Percentiles rank a stretch among this genome's conserved stretches.
Conservation (phyloP, 305 asterid species). For the Coffea humblotiana region DNA sequence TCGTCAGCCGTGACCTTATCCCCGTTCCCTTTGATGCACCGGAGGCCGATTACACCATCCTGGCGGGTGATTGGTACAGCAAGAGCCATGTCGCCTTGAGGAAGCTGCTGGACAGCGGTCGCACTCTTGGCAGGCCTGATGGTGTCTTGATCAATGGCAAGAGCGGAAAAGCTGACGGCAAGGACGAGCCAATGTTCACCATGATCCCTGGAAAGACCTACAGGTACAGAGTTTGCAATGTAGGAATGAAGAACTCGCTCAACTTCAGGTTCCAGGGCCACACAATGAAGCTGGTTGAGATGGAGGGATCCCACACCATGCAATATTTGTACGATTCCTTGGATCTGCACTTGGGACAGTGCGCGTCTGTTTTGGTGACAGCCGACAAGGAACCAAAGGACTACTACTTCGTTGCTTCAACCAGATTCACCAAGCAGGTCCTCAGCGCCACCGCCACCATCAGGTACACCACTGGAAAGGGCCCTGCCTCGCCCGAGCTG, state of each 20-base stretch:
- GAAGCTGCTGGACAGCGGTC: constrained; percentile 43
- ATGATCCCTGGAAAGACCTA: constrained; percentile 52
- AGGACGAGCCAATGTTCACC: constrained; percentile 49
- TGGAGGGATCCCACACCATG: constrained; percentile 71
- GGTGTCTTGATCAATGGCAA: constrained; percentile 65
- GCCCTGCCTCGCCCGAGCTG: constrained; percentile 35
- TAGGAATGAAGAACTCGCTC: constrained; percentile 62
- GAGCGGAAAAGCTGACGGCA: constrained; percentile 36
- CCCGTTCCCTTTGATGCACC: constrained; percentile 58
- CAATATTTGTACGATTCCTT: constrained; percentile 63
- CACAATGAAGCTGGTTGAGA: constrained; percentile 50
- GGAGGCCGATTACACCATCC: constrained; percentile 37
- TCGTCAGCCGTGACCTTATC: constrained; percentile 48
- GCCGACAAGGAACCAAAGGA: constrained; percentile 53
- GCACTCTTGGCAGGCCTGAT: constrained; percentile 42
- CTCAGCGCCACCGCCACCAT: constrained; percentile 48
- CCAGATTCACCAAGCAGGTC: constrained; percentile 52
- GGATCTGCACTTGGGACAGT: constrained; percentile 68
- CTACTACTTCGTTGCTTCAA: constrained; percentile 59
- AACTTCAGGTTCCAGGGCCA: constrained; percentile 63
- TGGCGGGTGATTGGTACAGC: constrained; percentile 60
- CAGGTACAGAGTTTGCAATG: constrained; percentile 60
- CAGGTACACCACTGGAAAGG: constrained; percentile 41
- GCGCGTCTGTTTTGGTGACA: constrained; percentile 48
- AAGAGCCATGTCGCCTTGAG: constrained; percentile 33